Conservation (phyloP, 208 protist species). For the Zelonia costaricensis region DNA sequence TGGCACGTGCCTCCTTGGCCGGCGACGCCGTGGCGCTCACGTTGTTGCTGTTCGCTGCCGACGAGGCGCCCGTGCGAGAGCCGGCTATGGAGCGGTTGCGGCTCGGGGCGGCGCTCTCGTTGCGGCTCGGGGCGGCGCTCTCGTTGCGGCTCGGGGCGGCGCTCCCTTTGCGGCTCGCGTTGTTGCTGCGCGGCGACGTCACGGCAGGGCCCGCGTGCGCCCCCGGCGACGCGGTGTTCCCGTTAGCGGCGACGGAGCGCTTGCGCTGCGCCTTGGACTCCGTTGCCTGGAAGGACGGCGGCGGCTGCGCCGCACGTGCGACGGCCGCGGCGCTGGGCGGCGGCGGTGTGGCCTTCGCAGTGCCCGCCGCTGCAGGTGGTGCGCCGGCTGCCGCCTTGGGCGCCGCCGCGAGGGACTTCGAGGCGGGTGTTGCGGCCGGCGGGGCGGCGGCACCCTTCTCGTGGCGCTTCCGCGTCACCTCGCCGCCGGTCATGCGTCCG, state of each 20-base stretch:
- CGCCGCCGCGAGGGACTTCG: neutral
- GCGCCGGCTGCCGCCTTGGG: neutral
- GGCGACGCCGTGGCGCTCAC: conserved; percentile 8
- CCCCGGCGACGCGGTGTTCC: too few species aligned
- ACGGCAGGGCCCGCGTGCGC: too few species aligned
- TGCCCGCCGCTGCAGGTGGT: neutral
- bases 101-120: too few species aligned
- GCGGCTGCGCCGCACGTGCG: neutral
- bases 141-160: neutral
- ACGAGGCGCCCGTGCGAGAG: neutral
- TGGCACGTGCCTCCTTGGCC: neutral
- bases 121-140: too few species aligned
- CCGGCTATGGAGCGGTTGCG: neutral
- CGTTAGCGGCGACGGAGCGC: conserved; percentile 1
- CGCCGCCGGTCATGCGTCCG: conserved; percentile 51
- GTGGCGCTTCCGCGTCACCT: conserved; percentile 43
- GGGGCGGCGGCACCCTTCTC: conserved; percentile 23
- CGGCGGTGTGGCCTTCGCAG: neutral
- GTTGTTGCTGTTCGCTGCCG: neutral
- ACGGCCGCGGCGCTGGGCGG: neutral
- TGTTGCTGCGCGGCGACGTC: neutral
- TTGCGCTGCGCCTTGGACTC: conserved; percentile 5
- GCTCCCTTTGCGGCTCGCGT: neutral
- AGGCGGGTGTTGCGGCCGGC: neutral
- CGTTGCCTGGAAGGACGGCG: neutral